Base-by-base conservation (phyloP, 768 basidiomycete genomes). In the Suillus lakei region DNA sequence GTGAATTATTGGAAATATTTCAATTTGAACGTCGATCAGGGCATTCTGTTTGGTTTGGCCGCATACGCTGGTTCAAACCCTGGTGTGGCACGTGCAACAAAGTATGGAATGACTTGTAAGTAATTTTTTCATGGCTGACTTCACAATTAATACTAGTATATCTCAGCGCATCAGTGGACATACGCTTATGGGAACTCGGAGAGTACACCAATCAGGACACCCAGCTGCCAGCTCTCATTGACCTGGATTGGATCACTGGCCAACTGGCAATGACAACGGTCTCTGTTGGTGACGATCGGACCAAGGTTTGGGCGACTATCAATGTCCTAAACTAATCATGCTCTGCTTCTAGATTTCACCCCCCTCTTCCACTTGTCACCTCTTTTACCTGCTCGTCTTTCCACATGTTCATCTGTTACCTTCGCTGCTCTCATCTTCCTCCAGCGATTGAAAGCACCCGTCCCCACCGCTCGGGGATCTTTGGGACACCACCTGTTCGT, bases 1-100 rank as follows among this genome's bases (percentile, higher is more conserved):
- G 62, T 7, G 62, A 63, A 41, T 23, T 63, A 8, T 41, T 63
- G 39, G 62, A 63, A 38, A 44, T 63, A 18, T 63, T 63, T 43
- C 5, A 44, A 34, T 55, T 63, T 58, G 44, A 63, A 44, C 38
- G 30, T 61, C 13, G 39, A 34, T 13, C 30, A 32, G 51, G 62
- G 18, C 6, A 61, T 23, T 39, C 38, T 18, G n/a, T 62, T 26
- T 62, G 61, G 46, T 62, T 62, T 26, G 61, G 28, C 7, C 44
- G 50, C 21, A 62, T 62, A 26, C 44, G 36, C 9, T 62, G 61
- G 61, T 51, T 62, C 13, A 62, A 62, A 32, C 23, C 12, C 21
- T 62, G 34, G 44, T 10, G 5, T 18, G 61, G 61, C 4, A 32
- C 32, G 23, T 26, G n/a, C n/a, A 48, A 51, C 15, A 36, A 50